Conservation (phyloP, 805 yeast species). For the Candida ulmi region DNA sequence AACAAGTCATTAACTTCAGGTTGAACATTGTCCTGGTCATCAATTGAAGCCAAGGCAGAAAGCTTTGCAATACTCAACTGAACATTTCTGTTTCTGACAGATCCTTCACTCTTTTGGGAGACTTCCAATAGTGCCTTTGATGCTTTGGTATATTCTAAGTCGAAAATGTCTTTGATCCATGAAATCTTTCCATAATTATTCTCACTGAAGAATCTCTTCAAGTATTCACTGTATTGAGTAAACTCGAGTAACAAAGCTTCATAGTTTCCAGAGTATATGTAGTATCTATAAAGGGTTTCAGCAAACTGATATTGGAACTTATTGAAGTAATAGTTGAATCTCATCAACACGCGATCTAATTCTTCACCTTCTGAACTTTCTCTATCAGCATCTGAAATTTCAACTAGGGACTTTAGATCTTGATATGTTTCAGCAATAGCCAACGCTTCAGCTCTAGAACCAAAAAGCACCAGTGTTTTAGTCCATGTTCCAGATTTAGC, state of each 20-base stretch:
- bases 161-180: slow-evolving; percentile 66
- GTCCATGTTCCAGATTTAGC: slow-evolving; percentile 51
- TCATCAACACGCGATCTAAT: slow-evolving; percentile 9
- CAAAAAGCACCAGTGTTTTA: slow-evolving; percentile 43
- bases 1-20: slow-evolving; percentile 24
- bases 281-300: slow-evolving; percentile 50
- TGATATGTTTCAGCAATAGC: slow-evolving; percentile 57
- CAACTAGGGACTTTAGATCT: slow-evolving; percentile 62
- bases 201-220: slow-evolving; percentile 47
- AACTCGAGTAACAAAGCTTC: slow-evolving; percentile 52
- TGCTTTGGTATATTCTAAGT: slow-evolving; percentile 45
- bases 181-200: slow-evolving; percentile 48
- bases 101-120: slow-evolving; percentile 35
- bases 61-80: slow-evolving; percentile 71
- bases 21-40: slow-evolving; percentile 10
- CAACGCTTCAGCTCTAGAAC: slow-evolving; percentile 48
- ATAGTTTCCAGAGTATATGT: slow-evolving; percentile 45
- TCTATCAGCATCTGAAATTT: slow-evolving; percentile 41
- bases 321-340: slow-evolving; percentile 48
- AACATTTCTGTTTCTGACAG: slow-evolving; percentile 42
- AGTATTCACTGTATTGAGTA: slow-evolving; percentile 41
- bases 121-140: slow-evolving; percentile 40
- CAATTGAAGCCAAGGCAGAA: slow-evolving; percentile 41
- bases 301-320: slow-evolving; percentile 70
- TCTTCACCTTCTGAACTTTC: slow-evolving; percentile 18